Evolutionary conservation across 2,329 filamentous ascomycete species (phyloP), one percentile per base, ranked within the genome.

Genomic region (Microsporum ferrugineum): DNA sequence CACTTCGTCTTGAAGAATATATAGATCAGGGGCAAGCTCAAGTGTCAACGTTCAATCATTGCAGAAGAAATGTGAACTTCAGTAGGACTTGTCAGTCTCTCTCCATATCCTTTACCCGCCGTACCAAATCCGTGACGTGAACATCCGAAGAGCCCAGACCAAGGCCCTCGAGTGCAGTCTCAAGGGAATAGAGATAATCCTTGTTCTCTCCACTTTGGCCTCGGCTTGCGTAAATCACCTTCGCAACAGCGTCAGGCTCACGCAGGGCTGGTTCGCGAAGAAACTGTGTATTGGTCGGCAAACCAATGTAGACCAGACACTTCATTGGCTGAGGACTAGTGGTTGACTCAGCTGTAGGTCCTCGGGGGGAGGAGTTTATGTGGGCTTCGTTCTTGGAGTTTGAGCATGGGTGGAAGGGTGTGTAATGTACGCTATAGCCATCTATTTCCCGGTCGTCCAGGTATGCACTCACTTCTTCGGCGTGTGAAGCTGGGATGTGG

Each of bases 391-490:
- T 61, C 84, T 80, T 23, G 74, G 66, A 2, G 14, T 14, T 70
- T 61, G 12, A 71, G 2, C 82, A 79, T 5, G 87, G 85, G 68
- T 91, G 80, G 73, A 97, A 96, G 0, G 88, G 84, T 33, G 91
- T 89, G 73, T 91, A 89, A 75, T 96, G 91, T 66, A 96, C 95
- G 60, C 86, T 89, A 76, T 99, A 99, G 31, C 94, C 94, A 76
- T 97, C 96, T 71, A 97, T 96, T 75, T 99, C 94, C 53, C 94
- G 87, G 66, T 96, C 92, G 74, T 97, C 91, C 56, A 99, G 88
- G 72, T 96, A 96, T 62, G 86, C 82, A 67, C 89, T 87, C 2
- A 96, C 92, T 76, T 92, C 87, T 63, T 84, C 81, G 27, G 95
- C 90, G 66, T 85, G 82, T 1, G 83, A 79, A 5, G 85, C 75